phyloP scores from a whole-genome alignment of 495 filamentous ascomycete species.

The Xylaria curta region DNA sequence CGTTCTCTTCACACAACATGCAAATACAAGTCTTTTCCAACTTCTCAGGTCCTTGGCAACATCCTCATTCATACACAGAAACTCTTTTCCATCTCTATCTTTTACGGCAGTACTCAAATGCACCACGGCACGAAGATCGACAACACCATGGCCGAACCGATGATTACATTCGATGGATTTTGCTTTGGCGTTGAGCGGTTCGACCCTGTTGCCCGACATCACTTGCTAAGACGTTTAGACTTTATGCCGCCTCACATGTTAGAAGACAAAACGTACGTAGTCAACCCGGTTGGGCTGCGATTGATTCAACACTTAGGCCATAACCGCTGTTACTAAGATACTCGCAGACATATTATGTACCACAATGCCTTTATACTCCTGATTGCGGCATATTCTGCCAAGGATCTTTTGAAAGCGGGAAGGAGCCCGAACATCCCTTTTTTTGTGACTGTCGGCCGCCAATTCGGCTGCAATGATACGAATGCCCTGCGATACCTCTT shows the following conservation, averaged over 20 bases:
- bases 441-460: background rate
- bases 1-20: background rate
- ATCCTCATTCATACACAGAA: background rate
- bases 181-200: background rate
- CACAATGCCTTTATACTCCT: background rate
- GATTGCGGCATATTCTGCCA: background rate
- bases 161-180: background rate
- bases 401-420: background rate
- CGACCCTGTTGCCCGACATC: background rate
- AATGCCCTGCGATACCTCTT: background rate
- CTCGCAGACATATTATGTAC: background rate
- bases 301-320: background rate
- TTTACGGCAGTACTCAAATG: background rate
- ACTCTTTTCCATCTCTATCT: background rate
- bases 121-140: background rate
- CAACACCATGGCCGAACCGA: background rate
- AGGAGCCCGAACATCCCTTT: background rate
- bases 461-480: background rate
- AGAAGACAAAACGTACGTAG: background rate
- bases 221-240: background rate
- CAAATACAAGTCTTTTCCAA: background rate
- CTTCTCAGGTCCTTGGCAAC: background rate
- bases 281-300: background rate
- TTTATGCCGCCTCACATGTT: too few relatives aligned
- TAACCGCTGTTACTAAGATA: background rate